Conservation (phyloP, 768 basidiomycete species). For the Boletus reticulatus region DNA sequence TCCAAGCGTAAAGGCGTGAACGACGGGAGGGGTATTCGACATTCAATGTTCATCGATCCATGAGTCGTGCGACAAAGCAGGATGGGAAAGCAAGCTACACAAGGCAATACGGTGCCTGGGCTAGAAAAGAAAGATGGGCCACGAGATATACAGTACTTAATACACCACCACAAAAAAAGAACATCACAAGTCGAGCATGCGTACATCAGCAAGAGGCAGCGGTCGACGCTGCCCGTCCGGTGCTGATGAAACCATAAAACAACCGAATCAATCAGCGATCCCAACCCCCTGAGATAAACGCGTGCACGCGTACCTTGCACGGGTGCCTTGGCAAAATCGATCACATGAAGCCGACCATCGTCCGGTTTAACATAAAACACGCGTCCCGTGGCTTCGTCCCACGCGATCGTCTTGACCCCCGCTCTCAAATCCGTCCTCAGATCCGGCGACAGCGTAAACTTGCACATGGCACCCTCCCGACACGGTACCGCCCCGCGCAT, state of each 20-base stretch:
- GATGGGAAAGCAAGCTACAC: no score
- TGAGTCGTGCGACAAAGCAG: no score
- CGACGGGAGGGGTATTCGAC: background rate
- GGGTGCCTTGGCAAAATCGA: conserved; percentile 46
- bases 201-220: conserved; percentile 27
- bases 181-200: conserved; percentile 31
- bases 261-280: background rate
- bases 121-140: background rate
- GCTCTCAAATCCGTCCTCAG: conserved; percentile 16
- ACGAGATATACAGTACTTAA: background rate
- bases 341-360: conserved; percentile 40
- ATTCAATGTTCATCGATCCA: no score
- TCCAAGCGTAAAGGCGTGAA: background rate
- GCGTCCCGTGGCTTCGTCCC: conserved; percentile 66
- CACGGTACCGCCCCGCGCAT: conserved; percentile 14
- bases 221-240: conserved; percentile 32
- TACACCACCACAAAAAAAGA: background rate
- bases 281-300: background rate
- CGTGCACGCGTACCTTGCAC: conserved; percentile 26
- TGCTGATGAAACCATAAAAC: conserved; percentile 23
- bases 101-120: no score
- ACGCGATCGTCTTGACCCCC: conserved; percentile 51
- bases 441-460: conserved; percentile 18
- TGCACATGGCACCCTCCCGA: conserved; percentile 26
- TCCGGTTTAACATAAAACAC: conserved; percentile 49